phyloP scores from a whole-genome alignment of 495 filamentous ascomycete species.

The Aspergillus taichungensis region DNA sequence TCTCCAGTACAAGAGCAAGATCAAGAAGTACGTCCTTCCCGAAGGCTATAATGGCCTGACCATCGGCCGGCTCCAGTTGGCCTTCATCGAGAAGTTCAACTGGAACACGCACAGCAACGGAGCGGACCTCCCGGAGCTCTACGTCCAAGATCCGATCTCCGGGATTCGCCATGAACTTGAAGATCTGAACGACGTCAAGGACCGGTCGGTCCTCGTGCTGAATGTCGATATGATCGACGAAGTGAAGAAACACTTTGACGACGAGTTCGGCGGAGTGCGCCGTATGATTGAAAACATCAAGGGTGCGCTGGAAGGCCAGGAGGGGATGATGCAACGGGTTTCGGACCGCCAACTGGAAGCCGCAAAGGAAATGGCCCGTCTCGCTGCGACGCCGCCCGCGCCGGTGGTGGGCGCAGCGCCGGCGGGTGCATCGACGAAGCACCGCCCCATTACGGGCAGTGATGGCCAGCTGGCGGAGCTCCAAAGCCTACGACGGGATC shows the following conservation, averaged over 20 bases:
- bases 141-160: conserved; percentile 91
- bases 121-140: conserved; percentile 88
- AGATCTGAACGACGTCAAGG: conserved; percentile 89
- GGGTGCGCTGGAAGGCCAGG: conserved; percentile 70
- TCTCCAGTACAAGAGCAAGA: conserved; percentile 90
- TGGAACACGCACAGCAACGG: conserved; percentile 97
- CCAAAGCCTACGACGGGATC: conserved; percentile 75
- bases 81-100: conserved; percentile 99
- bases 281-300: conserved; percentile 73
- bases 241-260: conserved; percentile 92
- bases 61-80: conserved; percentile 78
- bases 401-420: conserved; percentile 19
- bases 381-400: conserved; percentile 58
- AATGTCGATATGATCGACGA: conserved; percentile 95
- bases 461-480: conserved; percentile 61
- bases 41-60: conserved; percentile 78
- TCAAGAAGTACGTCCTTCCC: conserved; percentile 87
- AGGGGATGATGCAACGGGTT: conserved; percentile 70
- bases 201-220: conserved; percentile 84
- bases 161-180: conserved; percentile 94
- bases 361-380: conserved; percentile 79
- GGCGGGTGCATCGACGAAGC: conserved; percentile 8
- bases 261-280: conserved; percentile 73
- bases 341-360: conserved; percentile 86
- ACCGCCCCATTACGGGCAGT: conserved; percentile 22